A percentile compares a stretch with the other conserved stretches of the same genome.
These are phyloP conservation scores for Puccinia hordei DNA, from an alignment of 1,284 basidiomycete species.

Conservation along the genomic window DNA sequence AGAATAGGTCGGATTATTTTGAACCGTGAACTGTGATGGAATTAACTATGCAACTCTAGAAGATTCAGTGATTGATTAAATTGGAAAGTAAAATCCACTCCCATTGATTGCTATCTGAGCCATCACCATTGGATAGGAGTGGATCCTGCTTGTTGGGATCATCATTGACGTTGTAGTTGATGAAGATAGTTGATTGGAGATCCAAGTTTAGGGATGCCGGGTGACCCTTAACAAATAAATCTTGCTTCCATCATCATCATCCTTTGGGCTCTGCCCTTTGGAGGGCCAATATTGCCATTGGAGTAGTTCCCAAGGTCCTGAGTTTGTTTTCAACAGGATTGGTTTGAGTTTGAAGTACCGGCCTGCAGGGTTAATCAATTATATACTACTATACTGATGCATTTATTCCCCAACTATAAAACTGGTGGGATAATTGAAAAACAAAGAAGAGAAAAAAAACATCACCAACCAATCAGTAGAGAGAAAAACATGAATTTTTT, in stretches of 20 bases:
- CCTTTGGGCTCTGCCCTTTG: not conserved
- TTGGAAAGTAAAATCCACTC: slow-evolving; percentile 26
- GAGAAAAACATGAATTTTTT: slow-evolving; percentile 38
- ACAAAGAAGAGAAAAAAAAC: no score
- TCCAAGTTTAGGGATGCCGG: not conserved
- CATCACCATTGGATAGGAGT: not conserved
- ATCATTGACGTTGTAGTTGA: not conserved
- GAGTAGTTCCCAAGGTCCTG: not conserved
- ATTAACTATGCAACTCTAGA: no score
- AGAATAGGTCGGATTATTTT: no score
- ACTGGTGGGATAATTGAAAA: no score
- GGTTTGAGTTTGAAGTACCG: slow-evolving; percentile 19
- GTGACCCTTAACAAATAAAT: not conserved
- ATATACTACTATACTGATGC: no score
- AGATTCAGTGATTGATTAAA: not conserved
- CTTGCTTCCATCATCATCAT: not conserved
- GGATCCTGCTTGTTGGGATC: not conserved
- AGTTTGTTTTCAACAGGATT: not conserved
- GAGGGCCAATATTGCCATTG: not conserved
- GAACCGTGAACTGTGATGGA: no score
- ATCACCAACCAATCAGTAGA: slow-evolving; percentile 11
- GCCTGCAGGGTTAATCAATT: no score
- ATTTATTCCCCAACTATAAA: no score
- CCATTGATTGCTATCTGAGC: slow-evolving; percentile 3
- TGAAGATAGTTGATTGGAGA: not conserved